Percentiles rank a stretch among this genome's conserved stretches.
These are phyloP conservation scores for Aspergillus leporis DNA, from an alignment of 495 filamentous ascomycete species.

Conservation along the genomic window DNA sequence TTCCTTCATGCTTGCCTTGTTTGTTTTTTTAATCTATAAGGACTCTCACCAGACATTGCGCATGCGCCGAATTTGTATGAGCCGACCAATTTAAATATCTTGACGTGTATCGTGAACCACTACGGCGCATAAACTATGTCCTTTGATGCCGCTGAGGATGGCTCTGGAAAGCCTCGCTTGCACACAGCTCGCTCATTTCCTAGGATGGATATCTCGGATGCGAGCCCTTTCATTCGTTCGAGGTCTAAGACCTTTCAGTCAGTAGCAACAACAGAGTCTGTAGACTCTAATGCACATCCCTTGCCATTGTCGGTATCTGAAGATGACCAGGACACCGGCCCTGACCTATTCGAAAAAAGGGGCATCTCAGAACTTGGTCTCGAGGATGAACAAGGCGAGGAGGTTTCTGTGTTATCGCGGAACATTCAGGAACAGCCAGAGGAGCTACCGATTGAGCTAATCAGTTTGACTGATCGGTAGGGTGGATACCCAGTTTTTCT, in stretches of 20 bases:
- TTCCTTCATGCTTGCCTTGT: neutral
- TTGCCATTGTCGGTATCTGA: conserved; percentile 25
- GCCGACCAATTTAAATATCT: conserved; percentile 34
- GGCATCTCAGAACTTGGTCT: conserved; percentile 53
- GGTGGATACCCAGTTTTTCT: conserved; percentile 11
- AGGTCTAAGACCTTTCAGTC: conserved; percentile 66
- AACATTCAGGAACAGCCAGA: conserved; percentile 67
- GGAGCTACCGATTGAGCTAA: conserved; percentile 88
- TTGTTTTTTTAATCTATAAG: conserved; percentile 1
- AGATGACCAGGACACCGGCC: conserved; percentile 37
- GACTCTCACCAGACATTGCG: conserved; percentile 4
- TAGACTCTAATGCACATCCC: conserved; percentile 30
- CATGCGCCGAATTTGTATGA: conserved; percentile 26
- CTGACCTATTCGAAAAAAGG: conserved; percentile 46
- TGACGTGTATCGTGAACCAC: conserved; percentile 21
- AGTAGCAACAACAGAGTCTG: conserved; percentile 44
- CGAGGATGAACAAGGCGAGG: conserved; percentile 52
- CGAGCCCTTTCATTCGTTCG: conserved; percentile 45
- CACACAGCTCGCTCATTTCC: conserved; percentile 54
- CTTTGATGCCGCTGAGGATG: conserved; percentile 30
- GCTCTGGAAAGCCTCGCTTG: conserved; percentile 33
- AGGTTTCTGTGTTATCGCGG: conserved; percentile 40
- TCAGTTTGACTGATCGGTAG: conserved; percentile 85
- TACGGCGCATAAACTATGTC: conserved; percentile 22
- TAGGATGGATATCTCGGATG: conserved; percentile 49